phyloP scores from a whole-genome alignment of 495 filamentous ascomycete genomes.

The Trichoderma erinaceum region DNA sequence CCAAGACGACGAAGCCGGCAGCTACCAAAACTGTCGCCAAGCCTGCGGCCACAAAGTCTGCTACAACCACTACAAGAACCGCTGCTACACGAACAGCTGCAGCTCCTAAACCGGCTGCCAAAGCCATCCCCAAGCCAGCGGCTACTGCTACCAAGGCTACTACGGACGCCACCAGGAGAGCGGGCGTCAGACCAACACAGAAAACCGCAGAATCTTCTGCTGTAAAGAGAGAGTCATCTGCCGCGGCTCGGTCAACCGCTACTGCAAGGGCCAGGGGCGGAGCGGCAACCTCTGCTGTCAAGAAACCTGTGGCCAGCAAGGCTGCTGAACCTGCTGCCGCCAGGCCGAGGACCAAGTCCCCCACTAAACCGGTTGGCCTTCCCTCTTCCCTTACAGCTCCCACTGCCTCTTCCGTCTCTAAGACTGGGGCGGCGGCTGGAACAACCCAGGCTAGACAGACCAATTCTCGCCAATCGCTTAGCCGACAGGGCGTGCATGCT shows the following conservation, averaged over 20 bases:
- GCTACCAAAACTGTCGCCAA: constrained; percentile 28
- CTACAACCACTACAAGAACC: constrained; percentile 24
- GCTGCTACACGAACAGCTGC: constrained; percentile 24
- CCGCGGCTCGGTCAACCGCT: not conserved
- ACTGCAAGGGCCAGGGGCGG: not conserved
- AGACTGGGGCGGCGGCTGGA: constrained; percentile 32
- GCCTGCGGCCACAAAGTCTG: constrained; percentile 26
- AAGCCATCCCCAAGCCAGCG: not conserved
- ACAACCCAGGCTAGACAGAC: constrained; percentile 32
- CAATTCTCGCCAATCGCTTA: constrained; percentile 24
- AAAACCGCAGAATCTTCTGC: constrained; percentile 21
- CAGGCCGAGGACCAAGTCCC: constrained; percentile 59
- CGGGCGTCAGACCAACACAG: not conserved
- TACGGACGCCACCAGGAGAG: not conserved
- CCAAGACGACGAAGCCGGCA: constrained; percentile 14
- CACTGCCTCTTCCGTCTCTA: constrained; percentile 56
- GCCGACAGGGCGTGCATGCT: constrained; percentile 26
- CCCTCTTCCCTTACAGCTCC: constrained; percentile 57
- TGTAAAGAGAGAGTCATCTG: constrained; percentile 21
- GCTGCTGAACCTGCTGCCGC: constrained; percentile 26
- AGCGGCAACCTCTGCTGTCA: constrained; percentile 22
- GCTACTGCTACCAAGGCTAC: constrained; percentile 17
- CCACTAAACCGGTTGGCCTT: constrained; percentile 56
- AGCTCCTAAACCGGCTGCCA: constrained; percentile 9
- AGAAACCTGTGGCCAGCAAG: constrained; percentile 27